Evolutionary conservation across 768 basidiomycete species (phyloP), one percentile per base, ranked within the genome.

Genomic region (Termitomyces sp.): DNA sequence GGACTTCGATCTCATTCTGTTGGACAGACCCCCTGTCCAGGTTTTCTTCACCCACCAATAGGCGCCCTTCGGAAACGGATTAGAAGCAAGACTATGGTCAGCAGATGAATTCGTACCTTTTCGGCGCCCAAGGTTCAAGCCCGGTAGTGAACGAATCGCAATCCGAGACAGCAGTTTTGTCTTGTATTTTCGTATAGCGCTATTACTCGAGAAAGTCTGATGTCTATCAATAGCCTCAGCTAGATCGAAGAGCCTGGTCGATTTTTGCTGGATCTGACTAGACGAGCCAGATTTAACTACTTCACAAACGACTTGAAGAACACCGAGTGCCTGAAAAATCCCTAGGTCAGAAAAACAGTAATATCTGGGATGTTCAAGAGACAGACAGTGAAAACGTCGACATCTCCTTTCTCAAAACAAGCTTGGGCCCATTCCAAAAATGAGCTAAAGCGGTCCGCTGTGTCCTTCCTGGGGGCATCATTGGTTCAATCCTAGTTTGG

Each of bases 241-340:
- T 24, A 91, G 71, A 4, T 76, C 70, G 15, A 87, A 71, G 6
- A 93, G 71, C 0, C 70, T 68, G 16, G 76, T 64, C 11, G 78
- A 71, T 60, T 83, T 76, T 3, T 72, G 70, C 24, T 81, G 74
- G 20, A 89, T 73, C 62, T 82, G 80, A 24, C 84, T 80, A 1
- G 79, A 75, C 16, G 89, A 79, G 1, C 84, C 86, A 15, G 83
- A 82, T 68, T 91, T 91, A 42, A 81, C 74, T 11, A 91, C 80
- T 68, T 92, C 87, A 63, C 87, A 90, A 3, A 92, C 66, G 9
- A 88, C 84, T 68, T 87, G 85, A 51, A 94, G 74, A 40, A 84
- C 66, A 11, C 90, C 93, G 13, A 92, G 84, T 16, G 79, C 76
- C 92, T 94, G 63, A 50, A 22, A 63, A 13, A 32, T 51, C 32